These are phyloP conservation scores for Botryosphaeria dothidea DNA, from an alignment of 2,329 filamentous ascomycete genomes.

Conservation along the genomic window DNA sequence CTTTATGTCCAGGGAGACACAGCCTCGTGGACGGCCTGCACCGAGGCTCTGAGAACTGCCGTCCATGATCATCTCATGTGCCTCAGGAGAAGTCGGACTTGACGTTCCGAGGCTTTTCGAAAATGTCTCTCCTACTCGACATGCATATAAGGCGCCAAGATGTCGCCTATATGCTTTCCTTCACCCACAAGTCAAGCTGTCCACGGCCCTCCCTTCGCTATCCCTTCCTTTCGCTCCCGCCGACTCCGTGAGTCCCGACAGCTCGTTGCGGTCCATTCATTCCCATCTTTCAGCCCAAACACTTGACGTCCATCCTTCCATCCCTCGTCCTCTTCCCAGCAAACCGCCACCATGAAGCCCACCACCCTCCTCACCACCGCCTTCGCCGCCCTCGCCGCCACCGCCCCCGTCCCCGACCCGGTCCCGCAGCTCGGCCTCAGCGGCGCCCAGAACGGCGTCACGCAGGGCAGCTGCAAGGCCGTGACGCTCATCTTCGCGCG, in stretches of 20 bases:
- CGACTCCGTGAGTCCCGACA: background rate
- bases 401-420: background rate
- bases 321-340: background rate
- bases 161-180: background rate
- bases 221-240: background rate
- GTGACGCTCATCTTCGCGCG: slow-evolving; percentile 59
- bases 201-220: background rate
- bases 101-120: background rate
- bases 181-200: background rate
- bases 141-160: background rate
- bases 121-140: background rate
- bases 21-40: background rate
- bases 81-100: background rate
- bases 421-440: slow-evolving; percentile 18
- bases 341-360: background rate
- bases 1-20: background rate
- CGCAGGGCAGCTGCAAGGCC: slow-evolving; percentile 16
- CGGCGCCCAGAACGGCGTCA: slow-evolving; percentile 30
- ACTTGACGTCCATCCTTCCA: background rate
- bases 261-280: background rate
- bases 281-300: background rate
- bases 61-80: background rate
- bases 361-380: background rate
- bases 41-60: background rate
- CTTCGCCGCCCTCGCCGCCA: background rate